phyloP scores from a whole-genome alignment of 1,284 basidiomycete species.

The Cryptococcus amylolentus region DNA sequence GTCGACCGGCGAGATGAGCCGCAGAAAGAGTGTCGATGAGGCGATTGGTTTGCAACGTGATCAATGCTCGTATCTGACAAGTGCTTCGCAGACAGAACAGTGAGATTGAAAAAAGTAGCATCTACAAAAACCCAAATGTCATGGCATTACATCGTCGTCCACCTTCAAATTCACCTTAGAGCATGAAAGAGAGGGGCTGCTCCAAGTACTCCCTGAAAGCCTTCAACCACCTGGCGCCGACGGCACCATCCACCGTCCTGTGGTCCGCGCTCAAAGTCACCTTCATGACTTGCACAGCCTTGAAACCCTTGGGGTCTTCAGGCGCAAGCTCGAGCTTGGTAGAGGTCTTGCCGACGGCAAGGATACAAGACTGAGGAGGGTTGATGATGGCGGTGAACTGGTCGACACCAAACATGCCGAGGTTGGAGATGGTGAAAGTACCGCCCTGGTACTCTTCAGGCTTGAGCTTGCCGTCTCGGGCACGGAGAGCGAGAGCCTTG shows the following conservation, averaged over 20 bases:
- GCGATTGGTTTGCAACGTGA: too few species aligned
- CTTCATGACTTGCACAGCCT: constrained; percentile 89
- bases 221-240: constrained; percentile 82
- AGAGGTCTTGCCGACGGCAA: constrained; percentile 88
- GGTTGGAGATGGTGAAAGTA: constrained; percentile 97
- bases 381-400: constrained; percentile 99
- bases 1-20: too few species aligned
- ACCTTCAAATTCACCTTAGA: constrained; percentile 51
- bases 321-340: constrained; percentile 79
- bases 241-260: constrained; percentile 88
- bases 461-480: constrained; percentile 91
- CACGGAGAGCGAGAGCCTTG: constrained; percentile 89
- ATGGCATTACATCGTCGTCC: background rate
- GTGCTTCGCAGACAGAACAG: background rate
- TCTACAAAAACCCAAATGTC: background rate
- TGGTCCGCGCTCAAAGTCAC: constrained; percentile 95
- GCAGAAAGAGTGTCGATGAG: too few species aligned
- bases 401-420: constrained; percentile 94
- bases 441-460: constrained; percentile 98
- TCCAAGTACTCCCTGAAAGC: constrained; percentile 97
- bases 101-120: background rate
- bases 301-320: constrained; percentile 88
- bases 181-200: constrained; percentile 91
- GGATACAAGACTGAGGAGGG: constrained; percentile 94
- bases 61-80: too few species aligned